Evolutionary conservation across 208 protist genomes (phyloP), one percentile per base, ranked within the genome.

Genomic region (Leishmania aethiopica): DNA sequence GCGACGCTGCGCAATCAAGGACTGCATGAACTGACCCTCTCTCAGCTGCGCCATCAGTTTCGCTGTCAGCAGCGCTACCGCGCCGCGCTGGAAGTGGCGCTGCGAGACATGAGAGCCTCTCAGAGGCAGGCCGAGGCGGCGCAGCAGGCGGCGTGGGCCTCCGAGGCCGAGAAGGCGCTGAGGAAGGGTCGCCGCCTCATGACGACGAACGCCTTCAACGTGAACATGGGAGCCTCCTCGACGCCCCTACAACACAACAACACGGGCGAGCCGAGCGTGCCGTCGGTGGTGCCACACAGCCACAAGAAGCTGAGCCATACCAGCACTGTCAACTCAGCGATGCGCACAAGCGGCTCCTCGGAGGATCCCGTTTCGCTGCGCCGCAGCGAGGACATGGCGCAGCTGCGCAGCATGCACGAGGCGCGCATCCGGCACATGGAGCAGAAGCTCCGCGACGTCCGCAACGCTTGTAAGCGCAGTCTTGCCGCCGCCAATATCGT

Each of bases 401-500:
- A 71, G 67, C 42, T 85, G 42, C 75, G 78, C 76, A 73, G 57
- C 71, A 40, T 42, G 49, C 79, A 81, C 73, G 72, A 78, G 37
- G 28, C 62, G 69, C 88, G 76, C 53, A 62, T 84, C 49, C 76
- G 69, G 19, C 73, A 59, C 37, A 60, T 94, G 40, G 75, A 91
- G 62, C 35, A 57, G 78, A 83, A 86, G 73, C 72, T 90, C 71
- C 42, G 83, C 70, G 47, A 78, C 1, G 75, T 89, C 32, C 88
- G 88, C 70, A 82, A 84, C 57, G 83, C 89, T 25, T 95, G 91
- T 74, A 80, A 78, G 77, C 92, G 92, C 69, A 88, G 92, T 55
- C 88, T 94, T 70, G 90, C 89, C 7, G 94, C 88, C 32, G 92
- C 90, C 47, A 96, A 95, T 45, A 5, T 92, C 1, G 92, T 97